phyloP scores from a whole-genome alignment of 768 basidiomycete genomes.

The Lactarius hatsudake region DNA sequence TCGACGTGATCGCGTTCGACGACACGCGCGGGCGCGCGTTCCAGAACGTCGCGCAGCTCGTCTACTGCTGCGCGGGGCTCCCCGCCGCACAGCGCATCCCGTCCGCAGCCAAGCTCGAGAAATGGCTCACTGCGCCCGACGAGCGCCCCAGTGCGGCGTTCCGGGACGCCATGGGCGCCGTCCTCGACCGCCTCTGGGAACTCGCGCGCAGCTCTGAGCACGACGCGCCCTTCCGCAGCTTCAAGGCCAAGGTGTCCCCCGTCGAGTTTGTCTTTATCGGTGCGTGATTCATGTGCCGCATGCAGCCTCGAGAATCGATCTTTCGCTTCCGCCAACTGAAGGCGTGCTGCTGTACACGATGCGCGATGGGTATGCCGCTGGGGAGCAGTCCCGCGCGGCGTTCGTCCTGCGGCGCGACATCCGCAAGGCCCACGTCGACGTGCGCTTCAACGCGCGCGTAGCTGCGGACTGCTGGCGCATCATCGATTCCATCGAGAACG shows the following conservation, averaged over 20 bases:
- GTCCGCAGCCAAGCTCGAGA: slow-evolving; percentile 53
- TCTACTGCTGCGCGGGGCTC: slow-evolving; percentile 61
- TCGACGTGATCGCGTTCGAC: slow-evolving; percentile 56
- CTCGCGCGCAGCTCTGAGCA: slow-evolving; percentile 42
- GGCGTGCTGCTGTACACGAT: slow-evolving; percentile 67
- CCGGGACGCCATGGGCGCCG: slow-evolving; percentile 49
- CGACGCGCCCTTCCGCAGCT: slow-evolving; percentile 37
- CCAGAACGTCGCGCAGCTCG: slow-evolving; percentile 67
- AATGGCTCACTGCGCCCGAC: slow-evolving; percentile 35
- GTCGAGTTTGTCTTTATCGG: slow-evolving; percentile 81
- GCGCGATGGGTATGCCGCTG: slow-evolving; percentile 37
- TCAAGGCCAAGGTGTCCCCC: slow-evolving; percentile 61
- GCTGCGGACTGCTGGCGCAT: slow-evolving; percentile 57
- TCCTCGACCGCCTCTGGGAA: slow-evolving; percentile 51
- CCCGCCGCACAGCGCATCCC: slow-evolving; percentile 39
- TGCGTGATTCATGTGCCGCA: slow-evolving; percentile 31
- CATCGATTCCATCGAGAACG: slow-evolving; percentile 41
- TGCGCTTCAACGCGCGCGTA: slow-evolving; percentile 59
- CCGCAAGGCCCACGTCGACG: slow-evolving; percentile 55
- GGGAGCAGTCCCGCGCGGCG: slow-evolving; percentile 55
- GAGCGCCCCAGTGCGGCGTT: slow-evolving; percentile 47
- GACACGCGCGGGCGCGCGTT: slow-evolving; percentile 69
- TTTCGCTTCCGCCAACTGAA: slow-evolving; percentile 29
- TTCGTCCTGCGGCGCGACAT: slow-evolving; percentile 54
- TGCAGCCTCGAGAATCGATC: too few relatives aligned